Conservation (phyloP, 192 early-diverging fungal species). For the Podila clonocystis region DNA sequence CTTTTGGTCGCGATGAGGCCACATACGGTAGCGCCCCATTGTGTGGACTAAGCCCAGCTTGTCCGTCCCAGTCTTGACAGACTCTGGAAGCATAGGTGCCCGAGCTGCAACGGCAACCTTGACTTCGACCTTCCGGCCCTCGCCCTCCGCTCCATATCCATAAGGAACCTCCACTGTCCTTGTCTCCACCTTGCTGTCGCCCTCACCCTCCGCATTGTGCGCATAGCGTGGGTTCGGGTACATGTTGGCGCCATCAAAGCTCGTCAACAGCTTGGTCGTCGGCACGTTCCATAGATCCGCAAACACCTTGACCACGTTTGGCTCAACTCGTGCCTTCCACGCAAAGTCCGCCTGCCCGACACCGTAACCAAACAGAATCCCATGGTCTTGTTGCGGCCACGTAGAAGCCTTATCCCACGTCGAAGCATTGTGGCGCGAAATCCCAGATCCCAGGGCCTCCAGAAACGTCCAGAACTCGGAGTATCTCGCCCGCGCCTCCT, state of each 20-base stretch:
- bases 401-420: conserved; percentile 19
- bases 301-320: conserved; percentile 21
- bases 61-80: conserved; percentile 11
- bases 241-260: conserved; percentile 31
- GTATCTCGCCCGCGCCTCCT: conserved; percentile 14
- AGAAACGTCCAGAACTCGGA: conserved; percentile 35
- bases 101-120: neutral
- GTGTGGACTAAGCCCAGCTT: conserved; percentile 11
- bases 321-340: conserved; percentile 13
- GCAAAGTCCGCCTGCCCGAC: conserved; percentile 25
- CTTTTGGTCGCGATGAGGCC: conserved; percentile 34
- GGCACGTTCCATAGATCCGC: conserved; percentile 15
- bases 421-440: conserved; percentile 4
- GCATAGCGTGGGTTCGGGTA: conserved; percentile 17
- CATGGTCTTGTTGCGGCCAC: conserved; percentile 20
- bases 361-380: conserved; percentile 22
- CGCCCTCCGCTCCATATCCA: neutral
- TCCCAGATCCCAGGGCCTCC: conserved; percentile 13
- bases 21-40: conserved; percentile 15
- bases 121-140: conserved; percentile 3
- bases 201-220: conserved; percentile 9
- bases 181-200: conserved; percentile 5
- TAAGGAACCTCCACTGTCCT: neutral
- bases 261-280: conserved; percentile 12
- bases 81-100: conserved; percentile 9